Conservation (phyloP, 352 stramenopile genomes). For the Globisporangium solare region DNA sequence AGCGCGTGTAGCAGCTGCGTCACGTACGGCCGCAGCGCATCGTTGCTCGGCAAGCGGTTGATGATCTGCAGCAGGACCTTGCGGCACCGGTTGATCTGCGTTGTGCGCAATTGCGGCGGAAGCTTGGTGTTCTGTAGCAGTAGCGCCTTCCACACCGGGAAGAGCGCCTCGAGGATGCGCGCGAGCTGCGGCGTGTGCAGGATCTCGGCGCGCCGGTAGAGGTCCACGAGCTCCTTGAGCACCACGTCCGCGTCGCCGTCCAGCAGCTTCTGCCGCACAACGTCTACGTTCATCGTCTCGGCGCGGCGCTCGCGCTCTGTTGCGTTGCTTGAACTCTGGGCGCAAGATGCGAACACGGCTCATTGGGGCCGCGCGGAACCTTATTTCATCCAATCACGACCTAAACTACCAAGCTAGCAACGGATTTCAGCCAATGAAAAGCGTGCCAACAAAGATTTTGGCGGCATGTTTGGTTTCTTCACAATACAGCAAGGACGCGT, state of each 20-base stretch:
- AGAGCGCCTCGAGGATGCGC: conserved; percentile 88
- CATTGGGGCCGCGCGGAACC: neutral
- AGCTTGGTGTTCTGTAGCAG: conserved; percentile 81
- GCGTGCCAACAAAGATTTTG: conserved; percentile 3
- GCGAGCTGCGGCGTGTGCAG: conserved; percentile 89
- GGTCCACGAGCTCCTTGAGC: conserved; percentile 81
- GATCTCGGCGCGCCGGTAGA: conserved; percentile 85
- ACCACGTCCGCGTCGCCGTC: conserved; percentile 67
- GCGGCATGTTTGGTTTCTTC: neutral
- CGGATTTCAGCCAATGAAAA: conserved; percentile 8
- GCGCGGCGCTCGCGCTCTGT: neutral
- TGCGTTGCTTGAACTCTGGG: neutral
- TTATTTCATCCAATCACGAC: conserved; percentile 4
- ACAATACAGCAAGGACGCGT: neutral
- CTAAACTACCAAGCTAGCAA: no score
- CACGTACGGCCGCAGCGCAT: conserved; percentile 93
- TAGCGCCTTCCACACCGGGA: conserved; percentile 88
- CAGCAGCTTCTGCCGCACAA: conserved; percentile 81
- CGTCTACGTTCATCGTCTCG: conserved; percentile 80
- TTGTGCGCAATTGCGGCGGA: conserved; percentile 67
- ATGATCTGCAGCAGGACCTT: conserved; percentile 94
- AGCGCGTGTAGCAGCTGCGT: conserved; percentile 88
- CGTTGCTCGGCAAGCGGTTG: conserved; percentile 93
- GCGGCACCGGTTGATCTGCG: conserved; percentile 84
- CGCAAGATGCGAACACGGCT: neutral